Evolutionary conservation across 1,284 basidiomycete genomes (phyloP), one percentile per base, ranked within the genome.

Genomic region (Papiliotrema laurentii): DNA sequence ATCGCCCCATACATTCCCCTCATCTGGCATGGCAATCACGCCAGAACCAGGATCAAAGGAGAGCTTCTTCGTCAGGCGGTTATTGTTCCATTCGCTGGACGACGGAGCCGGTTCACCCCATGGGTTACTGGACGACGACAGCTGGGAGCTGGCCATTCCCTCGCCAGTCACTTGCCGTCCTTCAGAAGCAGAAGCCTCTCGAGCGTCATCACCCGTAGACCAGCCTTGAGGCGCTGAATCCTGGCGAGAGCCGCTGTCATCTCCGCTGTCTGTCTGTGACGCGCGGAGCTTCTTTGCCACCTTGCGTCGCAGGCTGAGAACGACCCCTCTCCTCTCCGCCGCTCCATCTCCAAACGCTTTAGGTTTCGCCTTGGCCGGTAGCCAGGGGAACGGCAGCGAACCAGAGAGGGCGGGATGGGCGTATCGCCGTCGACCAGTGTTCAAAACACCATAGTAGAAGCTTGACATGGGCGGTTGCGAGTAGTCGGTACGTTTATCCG

Each of bases 381-480:
- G 79, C 91, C 91, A 96, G 0, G 91, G 91, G 53, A 85, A 82
- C 0, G 91, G 92, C 0, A 96, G 79, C 2, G 86, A 81, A 0
- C 91, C 91, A 13, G 85, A 88, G 18, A 96, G 77, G 0, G 90
- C 92, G 0, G 91, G 91, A 61, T 96, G 91, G 0, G 87, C 90
- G 60, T 94, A 96, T 45, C 90, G 82, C 50, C 66, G 71, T 84
- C 89, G 55, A 43, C 71, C 71, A 6, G 71, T 73, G 53, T 93
- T 93, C 5, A 96, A 77, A 9, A 94, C 88, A 0, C 91, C 91
- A 41, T 79, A 80, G 66, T 90, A 94, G 82, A 89, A 92, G 63
- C 88, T 88, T 11, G 86, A 84, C 88, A 96, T 91, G 0, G 92
- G 91, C 0, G 91, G 91, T 71, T 96, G 92, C 0, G 87, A 90